Evolutionary conservation across 2,329 filamentous ascomycete species (phyloP), one percentile per base, ranked within the genome.

Genomic region (Trichoderma sp.): DNA sequence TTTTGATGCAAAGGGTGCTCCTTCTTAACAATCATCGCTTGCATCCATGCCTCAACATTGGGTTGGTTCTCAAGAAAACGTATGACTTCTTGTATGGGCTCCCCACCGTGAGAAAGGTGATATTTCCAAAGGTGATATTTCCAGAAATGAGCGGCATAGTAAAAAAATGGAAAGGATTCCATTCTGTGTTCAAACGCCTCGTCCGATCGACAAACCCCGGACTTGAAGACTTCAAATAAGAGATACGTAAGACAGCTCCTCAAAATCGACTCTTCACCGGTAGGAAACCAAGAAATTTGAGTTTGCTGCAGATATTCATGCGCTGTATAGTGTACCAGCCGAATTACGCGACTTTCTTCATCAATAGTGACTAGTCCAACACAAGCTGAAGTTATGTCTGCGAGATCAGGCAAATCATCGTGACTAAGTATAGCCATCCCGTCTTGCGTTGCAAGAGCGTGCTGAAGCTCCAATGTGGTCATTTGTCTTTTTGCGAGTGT

Each of bases 191-290:
- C 47, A 24, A 53, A 53, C 11, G 4, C 21, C 11, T 53, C 21
- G 2, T 53, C 47, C 2, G 21, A 53, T 53, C 0, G 21, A 2
- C n/a, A 53, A 2, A 0, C 0, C 5, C 47, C 47, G 6, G 21
- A 53, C 3, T 24, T 6, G 21, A 53, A 53, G 47, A 7, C 3
- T 4, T 51, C n/a, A 1, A 51, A 53, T 24, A 1, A 24, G 0
- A 53, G 47, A 24, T 24, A 53, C 0, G 21, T 53, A 53, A 53
- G 47, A 1, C 47, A 53, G 2, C 21, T 6, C 7, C 11, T 24
- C 9, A 14, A 3, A 14, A 53, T 53, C 2, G 47, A 24, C n/a
- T 21, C 47, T 0, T 53, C n/a, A 2, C 9, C n/a, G n/a, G 4
- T 4, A 1, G 47, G n/a, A 6, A 24, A 53, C 21, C 47, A 24